Evolutionary conservation across 139 green algal genomes (phyloP), one percentile per base, ranked within the genome.

Genomic region (Coelastrella sp.): DNA sequence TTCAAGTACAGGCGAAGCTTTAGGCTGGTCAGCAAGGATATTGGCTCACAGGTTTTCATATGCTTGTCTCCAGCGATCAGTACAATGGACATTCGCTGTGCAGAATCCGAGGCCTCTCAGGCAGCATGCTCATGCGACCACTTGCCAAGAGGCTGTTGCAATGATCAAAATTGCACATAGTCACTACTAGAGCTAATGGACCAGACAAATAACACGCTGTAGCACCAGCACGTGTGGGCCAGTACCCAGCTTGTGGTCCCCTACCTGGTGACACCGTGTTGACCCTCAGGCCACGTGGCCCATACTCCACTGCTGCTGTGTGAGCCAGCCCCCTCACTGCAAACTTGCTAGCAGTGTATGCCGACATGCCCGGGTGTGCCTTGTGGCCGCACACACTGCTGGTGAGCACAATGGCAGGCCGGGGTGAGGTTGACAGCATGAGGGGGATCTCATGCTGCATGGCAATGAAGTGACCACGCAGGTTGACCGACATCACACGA

Each of bases 391-490:
- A 65, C 9, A 90, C 15, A 35, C 75, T 85, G 24, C 56, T 60
- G 14, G 75, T 90, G 59, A 83, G n/a, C 10, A 84, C 76, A 12
- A 90, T 90, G 25, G 86, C 86, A 11, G 86, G 86, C 25, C 24
- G 35, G 15, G 25, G 20, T 61, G 73, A 85, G 7, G 86, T 85
- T 17, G 57, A 58, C 75, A 90, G 60, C 86, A 90, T 90, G 75
- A 90, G 25, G 59, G 86, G 86, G 74, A 90, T 90, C 86, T 90
- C 24, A 11, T 35, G 58, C 68, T 90, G 65, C 75, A 90, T 60
- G 17, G 59, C 59, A 11, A 90, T 65, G 74, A 90, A 90, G 59
- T 84, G 70, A 24, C 75, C 86, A 15, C 86, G 74, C 11, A 90
- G 86, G 75, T 90, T 90, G 73, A 90, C 25, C 8, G 75, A 66